Conservation (phyloP, 257 asterid species). For the Linaria vulgaris region DNA sequence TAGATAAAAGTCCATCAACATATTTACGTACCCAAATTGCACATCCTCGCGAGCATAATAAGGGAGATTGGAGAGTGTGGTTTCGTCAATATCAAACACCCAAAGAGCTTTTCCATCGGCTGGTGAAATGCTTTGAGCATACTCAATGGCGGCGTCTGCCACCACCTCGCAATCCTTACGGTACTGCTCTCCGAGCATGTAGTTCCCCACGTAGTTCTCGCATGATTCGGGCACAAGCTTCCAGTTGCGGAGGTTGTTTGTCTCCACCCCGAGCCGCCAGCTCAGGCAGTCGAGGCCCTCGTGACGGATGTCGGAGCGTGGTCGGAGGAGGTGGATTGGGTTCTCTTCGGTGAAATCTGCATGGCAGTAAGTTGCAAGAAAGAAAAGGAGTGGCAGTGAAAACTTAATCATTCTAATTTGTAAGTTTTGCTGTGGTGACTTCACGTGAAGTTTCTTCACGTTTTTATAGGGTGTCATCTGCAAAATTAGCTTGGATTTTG, state of each 20-base stretch:
- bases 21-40: slow-evolving; percentile 38
- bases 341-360: slow-evolving; percentile 1
- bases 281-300: slow-evolving; percentile 44
- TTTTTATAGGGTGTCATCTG: background rate
- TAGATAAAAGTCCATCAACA: too few relatives aligned
- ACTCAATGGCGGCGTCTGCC: slow-evolving; percentile 39
- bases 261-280: slow-evolving; percentile 63
- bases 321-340: slow-evolving; percentile 41
- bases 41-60: slow-evolving; percentile 43
- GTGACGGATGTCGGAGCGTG: slow-evolving; percentile 26
- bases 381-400: background rate
- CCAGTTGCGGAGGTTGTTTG: slow-evolving; percentile 46
- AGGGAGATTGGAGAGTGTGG: slow-evolving; percentile 44
- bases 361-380: slow-evolving; percentile 21
- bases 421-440: background rate
- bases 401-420: slow-evolving; percentile 8
- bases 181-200: slow-evolving; percentile 54
- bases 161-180: slow-evolving; percentile 42
- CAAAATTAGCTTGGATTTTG: background rate
- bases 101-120: slow-evolving; percentile 42
- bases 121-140: slow-evolving; percentile 29
- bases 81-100: slow-evolving; percentile 56
- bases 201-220: slow-evolving; percentile 40
- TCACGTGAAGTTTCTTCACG: background rate
- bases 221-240: slow-evolving; percentile 38